Base-by-base conservation (phyloP, 208 protist genomes). In the Leishmania gerbilli region DNA sequence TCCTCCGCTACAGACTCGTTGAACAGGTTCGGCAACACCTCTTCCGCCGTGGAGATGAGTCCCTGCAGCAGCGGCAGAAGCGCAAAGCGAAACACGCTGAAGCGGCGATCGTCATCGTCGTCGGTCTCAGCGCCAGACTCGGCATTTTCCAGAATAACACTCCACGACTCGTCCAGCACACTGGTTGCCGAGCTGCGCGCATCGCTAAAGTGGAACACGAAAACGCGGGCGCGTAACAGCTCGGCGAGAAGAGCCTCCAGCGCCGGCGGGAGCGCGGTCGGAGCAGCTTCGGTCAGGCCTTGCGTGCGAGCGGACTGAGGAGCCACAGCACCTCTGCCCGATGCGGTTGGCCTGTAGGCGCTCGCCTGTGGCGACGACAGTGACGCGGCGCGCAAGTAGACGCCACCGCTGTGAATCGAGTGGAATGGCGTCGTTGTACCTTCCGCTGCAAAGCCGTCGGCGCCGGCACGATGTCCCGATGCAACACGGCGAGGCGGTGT, bases 41-140 rank as follows among this genome's bases (percentile, higher is more conserved):
- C 92, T 42, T 96, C 86, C 1, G 92, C 90, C 8, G 94, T 93
- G 15, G 91, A 91, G 13, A 97, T 71, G 31, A 96, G 76, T 4
- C 92, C 92, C 65, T 96, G 91, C 45, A 97, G 80, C n/a, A 97
- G 83, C 51, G 94, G 92, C 37, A 97, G 74, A 27, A 96, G 84
- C 34, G 85, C 91, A 83, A 91, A 94, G 75, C 88, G 83, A 77
- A 96, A 93, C n/a, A 97, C 94, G 40, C 88, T 85, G 62, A 87
- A 80, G n/a, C 88, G 84, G 8, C 88, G 88, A 15, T 80, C 79
- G 53, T 85, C 82, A 42, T 90, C 82, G 68, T 85, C 79, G 42
- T 91, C 84, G 21, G 79, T 47, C 9, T 90, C 85, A 1, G 85
- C 92, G 17, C 87, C 85, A 2, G 82, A 82, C 69, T 92, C 87